These are phyloP conservation scores for Coniosporium apollinis DNA, from an alignment of 495 filamentous ascomycete species.

Conservation along the genomic window DNA sequence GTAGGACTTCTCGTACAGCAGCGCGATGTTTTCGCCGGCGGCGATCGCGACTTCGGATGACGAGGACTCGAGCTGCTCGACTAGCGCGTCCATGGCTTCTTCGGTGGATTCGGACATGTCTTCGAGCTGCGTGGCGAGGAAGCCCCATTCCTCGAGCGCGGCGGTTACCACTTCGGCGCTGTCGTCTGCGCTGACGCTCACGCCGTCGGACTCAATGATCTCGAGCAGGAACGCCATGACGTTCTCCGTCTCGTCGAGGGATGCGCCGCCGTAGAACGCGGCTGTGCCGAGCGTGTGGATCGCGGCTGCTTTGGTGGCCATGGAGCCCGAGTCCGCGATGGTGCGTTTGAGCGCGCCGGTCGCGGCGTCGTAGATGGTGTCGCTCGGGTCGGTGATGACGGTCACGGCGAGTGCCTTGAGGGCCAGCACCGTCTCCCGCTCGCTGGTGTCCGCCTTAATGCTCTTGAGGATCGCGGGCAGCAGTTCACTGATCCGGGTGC, in stretches of 20 bases:
- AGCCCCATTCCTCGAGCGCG: constrained; percentile 77
- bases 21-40: constrained; percentile 77
- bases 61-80: constrained; percentile 70
- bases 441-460: constrained; percentile 50
- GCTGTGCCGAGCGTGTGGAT: constrained; percentile 60
- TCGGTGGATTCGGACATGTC: constrained; percentile 62
- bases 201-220: constrained; percentile 72
- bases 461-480: constrained; percentile 54
- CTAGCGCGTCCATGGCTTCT: constrained; percentile 64
- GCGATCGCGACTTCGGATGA: constrained; percentile 66
- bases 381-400: constrained; percentile 52
- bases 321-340: constrained; percentile 52
- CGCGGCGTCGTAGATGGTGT: constrained; percentile 50
- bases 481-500: constrained; percentile 43
- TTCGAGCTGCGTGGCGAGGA: constrained; percentile 66
- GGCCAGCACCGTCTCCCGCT: constrained; percentile 56
- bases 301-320: constrained; percentile 49
- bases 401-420: constrained; percentile 63
- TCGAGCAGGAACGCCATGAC: constrained; percentile 74
- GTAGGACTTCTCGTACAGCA: constrained; percentile 75
- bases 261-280: constrained; percentile 65
- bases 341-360: constrained; percentile 46
- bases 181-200: constrained; percentile 55
- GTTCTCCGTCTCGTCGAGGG: constrained; percentile 49
- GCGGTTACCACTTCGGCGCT: constrained; percentile 62